phyloP scores from a whole-genome alignment of 352 stramenopile species.

The Phytophthora lateralis region DNA sequence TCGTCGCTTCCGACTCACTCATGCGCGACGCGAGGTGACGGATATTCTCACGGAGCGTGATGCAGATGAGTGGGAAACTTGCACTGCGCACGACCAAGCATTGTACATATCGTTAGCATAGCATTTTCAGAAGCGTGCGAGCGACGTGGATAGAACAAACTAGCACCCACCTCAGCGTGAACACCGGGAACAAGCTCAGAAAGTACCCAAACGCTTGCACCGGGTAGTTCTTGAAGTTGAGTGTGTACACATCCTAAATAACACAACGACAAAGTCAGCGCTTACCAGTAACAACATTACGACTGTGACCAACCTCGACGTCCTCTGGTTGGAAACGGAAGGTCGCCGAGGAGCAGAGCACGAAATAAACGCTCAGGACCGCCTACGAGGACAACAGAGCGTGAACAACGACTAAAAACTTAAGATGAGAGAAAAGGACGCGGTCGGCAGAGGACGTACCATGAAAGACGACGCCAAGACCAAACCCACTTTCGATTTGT shows the following conservation, averaged over 20 bases:
- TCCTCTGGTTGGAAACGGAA: conserved; percentile 83
- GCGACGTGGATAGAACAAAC: conserved; percentile 9
- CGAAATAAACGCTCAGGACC: conserved; percentile 79
- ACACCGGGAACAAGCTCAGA: conserved; percentile 87
- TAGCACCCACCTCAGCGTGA: conserved; percentile 70
- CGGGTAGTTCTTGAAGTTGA: conserved; percentile 88
- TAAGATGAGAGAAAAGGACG: conserved; percentile 8
- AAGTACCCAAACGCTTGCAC: conserved; percentile 86
- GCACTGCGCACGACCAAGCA: conserved; percentile 40
- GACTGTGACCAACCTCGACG: conserved; percentile 62
- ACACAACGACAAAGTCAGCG: conserved; percentile 16
- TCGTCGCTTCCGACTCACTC: conserved; percentile 23
- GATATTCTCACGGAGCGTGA: conserved; percentile 88
- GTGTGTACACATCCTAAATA: conserved; percentile 85
- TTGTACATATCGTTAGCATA: conserved; percentile 24
- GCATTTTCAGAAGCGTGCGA: neutral
- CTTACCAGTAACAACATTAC: conserved; percentile 16
- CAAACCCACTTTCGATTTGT: conserved; percentile 77
- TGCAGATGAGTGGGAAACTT: conserved; percentile 87
- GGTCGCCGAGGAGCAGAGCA: conserved; percentile 74
- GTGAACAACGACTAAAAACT: conserved; percentile 11
- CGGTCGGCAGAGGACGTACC: conserved; percentile 37
- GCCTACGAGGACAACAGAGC: conserved; percentile 44
- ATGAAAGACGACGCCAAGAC: conserved; percentile 73
- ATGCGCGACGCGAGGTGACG: conserved; percentile 67